Evolutionary conservation across 2,329 filamentous ascomycete genomes (phyloP), one percentile per base, ranked within the genome.

Genomic region (Pseudogymnoascus sp.): DNA sequence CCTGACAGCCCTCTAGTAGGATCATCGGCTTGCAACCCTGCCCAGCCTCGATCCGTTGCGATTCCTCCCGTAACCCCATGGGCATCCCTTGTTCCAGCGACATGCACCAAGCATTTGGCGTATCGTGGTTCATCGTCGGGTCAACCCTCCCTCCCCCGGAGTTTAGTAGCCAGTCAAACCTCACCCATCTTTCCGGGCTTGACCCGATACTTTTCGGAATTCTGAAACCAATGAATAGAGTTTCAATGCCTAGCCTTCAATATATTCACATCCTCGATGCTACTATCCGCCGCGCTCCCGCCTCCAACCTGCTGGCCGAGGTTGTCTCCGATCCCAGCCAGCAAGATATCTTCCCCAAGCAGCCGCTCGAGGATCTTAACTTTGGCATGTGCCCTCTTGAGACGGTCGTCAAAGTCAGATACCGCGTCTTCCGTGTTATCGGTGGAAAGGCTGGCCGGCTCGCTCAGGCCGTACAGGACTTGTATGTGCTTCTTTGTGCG

Each of bases 391-490:
- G 92, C 93, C 67, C 90, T 84, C 76, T 93, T 95, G 40, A 96
- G 73, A 11, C 93, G 82, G 73, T 97, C 91, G 71, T 99, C 95
- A 71, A 96, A 93, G 70, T 97, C 93, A 60, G 89, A 89, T 22
- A 99, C 92, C 0, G 89, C 88, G 56, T 96, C 91, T 72, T 98
- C 93, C 4, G 85, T 89, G 72, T 99, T 99, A 64, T 88, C 82
- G 19, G 87, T 93, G 14, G 87, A 87, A 46, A 97, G 76, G 1
- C 87, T 93, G 4, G 86, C 86, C 0, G 88, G 87, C 73, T 96
- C 91, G 2, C 91, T 87, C 12, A 97, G 80, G 24, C 89, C 87
- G 66, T 91, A 87, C 8, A 98, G 79, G 6, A 86, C 83, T 33
- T 83, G 81, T 63, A 97, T 77, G 71, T 98, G 93, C 76, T 89